Percentiles rank a stretch among this genome's conserved stretches.
Conservation (phyloP, 331 rosid species). For the Rosa hybrid region DNA sequence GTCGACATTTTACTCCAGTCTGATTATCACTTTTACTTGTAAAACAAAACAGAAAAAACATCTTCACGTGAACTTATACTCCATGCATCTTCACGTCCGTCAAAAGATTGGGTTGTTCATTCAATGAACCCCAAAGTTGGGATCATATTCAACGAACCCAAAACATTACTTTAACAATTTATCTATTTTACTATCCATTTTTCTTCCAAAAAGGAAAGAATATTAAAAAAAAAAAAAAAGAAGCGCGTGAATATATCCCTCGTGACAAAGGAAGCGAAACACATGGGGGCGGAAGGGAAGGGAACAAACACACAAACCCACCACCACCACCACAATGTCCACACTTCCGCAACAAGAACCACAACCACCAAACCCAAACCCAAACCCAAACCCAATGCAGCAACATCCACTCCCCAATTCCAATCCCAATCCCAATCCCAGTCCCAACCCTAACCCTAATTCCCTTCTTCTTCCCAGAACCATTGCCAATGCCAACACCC, state of each 20-base stretch:
- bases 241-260: background rate
- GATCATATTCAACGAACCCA: background rate
- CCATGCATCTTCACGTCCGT: background rate
- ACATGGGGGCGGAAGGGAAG: conserved; percentile 12
- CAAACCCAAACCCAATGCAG: background rate
- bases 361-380: background rate
- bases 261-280: conserved; percentile 29
- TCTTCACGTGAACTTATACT: too few species aligned
- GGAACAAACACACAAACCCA: background rate
- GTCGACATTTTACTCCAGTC: too few species aligned
- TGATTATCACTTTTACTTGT: too few species aligned
- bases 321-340: background rate
- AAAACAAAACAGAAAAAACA: too few species aligned
- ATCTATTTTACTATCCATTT: too few species aligned
- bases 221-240: background rate
- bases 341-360: background rate
- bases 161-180: background rate
- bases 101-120: background rate
- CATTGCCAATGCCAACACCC: background rate
- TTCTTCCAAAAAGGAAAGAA: background rate
- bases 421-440: conserved; percentile 28
- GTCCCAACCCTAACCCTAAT: background rate
- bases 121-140: background rate
- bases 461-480: background rate
- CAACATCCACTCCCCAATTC: conserved; percentile 28